A percentile compares a stretch with the other conserved stretches of the same genome.
phyloP scores from a whole-genome alignment of 2,329 filamentous ascomycete genomes.

The Fusarium hainanense region DNA sequence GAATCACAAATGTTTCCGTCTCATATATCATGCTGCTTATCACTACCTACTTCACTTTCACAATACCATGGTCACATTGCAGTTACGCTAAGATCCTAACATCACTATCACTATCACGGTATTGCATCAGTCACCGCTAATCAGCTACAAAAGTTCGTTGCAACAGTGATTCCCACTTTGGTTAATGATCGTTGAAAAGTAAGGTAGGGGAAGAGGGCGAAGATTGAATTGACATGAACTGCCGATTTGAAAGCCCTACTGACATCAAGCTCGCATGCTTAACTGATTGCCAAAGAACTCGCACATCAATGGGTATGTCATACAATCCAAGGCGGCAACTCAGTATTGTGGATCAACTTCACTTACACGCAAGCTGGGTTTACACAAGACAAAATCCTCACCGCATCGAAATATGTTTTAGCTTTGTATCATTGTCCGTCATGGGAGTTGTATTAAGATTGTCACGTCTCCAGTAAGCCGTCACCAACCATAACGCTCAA shows the following conservation, averaged over 20 bases:
- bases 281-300: too few species aligned
- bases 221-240: not conserved
- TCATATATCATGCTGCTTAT: not conserved
- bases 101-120: slow-evolving; percentile 32
- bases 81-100: not conserved
- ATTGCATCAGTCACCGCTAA: slow-evolving; percentile 4
- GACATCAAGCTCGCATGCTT: not conserved
- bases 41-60: not conserved
- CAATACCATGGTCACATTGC: slow-evolving; percentile 5
- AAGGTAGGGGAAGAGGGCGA: not conserved
- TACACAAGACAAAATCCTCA: not conserved
- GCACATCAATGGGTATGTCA: not conserved
- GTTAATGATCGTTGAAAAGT: not conserved
- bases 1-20: not conserved
- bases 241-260: not conserved
- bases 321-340: not conserved
- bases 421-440: not conserved
- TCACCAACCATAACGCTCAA: slow-evolving; percentile 37
- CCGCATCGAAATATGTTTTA: slow-evolving; percentile 23
- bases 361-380: not conserved
- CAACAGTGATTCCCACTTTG: not conserved
- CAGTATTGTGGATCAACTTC: not conserved
- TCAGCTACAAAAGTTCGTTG: slow-evolving; percentile 9
- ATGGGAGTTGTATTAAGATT: slow-evolving; percentile 24
- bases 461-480: slow-evolving; percentile 15